Evolutionary conservation across 2,329 filamentous ascomycete species (phyloP).

Genomic region (Beauveria caledonica): DNA sequence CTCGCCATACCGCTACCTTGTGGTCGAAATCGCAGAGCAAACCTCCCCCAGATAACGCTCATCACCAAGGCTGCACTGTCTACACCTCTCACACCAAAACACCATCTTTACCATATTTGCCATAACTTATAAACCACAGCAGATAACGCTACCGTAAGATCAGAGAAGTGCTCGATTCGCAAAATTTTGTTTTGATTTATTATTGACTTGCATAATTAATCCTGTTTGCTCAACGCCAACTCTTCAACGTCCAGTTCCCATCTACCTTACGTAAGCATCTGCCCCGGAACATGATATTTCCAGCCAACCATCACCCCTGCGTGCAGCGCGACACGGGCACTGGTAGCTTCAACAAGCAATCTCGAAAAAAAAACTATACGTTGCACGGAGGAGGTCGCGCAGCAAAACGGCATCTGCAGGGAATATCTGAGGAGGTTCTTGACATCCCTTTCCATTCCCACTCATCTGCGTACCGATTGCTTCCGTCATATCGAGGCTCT

Average conservation of each 20-base stretch:
- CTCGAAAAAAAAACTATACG: slow-evolving; percentile 8
- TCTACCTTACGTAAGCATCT: slow-evolving; percentile 9
- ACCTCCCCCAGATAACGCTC: not conserved
- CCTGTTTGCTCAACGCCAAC: no score
- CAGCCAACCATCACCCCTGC: slow-evolving; percentile 7
- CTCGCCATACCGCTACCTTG: no score
- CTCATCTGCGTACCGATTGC: not conserved
- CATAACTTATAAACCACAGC: no score
- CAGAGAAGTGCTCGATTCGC: no score
- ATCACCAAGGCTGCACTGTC: no score
- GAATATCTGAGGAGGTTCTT: not conserved
- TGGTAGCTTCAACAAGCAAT: not conserved
- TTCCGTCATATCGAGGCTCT: not conserved
- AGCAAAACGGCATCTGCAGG: not conserved
- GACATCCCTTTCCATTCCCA: not conserved
- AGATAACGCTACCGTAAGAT: no score
- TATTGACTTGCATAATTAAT: no score
- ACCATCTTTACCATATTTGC: no score
- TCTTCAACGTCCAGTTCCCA: not conserved
- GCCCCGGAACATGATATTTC: slow-evolving; percentile 13
- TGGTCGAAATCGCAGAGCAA: not conserved
- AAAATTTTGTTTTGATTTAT: no score
- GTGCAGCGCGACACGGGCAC: slow-evolving; percentile 10
- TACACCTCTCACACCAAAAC: no score
- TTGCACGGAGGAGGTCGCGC: slow-evolving; percentile 11